These are phyloP conservation scores for Trichoderma pleuroti DNA, from an alignment of 2,329 filamentous ascomycete genomes.

Conservation along the genomic window DNA sequence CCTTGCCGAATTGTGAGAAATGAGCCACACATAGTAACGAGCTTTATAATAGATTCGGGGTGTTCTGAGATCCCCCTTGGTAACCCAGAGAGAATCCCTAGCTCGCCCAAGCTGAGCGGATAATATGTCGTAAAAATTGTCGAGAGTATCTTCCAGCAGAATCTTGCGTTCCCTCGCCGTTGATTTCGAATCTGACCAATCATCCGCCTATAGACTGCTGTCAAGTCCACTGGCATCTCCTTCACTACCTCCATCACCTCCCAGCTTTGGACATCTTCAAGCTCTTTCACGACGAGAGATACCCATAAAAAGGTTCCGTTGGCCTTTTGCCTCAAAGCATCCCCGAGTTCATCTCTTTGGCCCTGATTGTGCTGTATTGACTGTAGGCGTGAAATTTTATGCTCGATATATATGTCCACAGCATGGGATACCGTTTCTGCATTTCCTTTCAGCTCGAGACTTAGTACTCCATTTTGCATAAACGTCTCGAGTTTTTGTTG, in stretches of 20 bases:
- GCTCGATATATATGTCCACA: not conserved
- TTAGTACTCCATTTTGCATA: not conserved
- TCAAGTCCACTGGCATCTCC: not conserved
- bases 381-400: not conserved
- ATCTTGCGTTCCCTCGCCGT: not conserved
- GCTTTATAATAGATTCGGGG: not conserved
- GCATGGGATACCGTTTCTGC: not conserved
- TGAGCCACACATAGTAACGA: constrained; percentile 34
- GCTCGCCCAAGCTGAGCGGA: not conserved
- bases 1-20: constrained; percentile 32
- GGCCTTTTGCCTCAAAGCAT: not conserved
- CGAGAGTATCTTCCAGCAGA: not conserved
- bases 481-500: not conserved
- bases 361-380: not conserved
- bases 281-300: not conserved
- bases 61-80: not conserved
- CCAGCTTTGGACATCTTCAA: not conserved
- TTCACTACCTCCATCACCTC: not conserved
- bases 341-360: not conserved
- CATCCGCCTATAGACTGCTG: not conserved
- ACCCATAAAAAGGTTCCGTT: not conserved
- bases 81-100: not conserved
- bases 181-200: not conserved
- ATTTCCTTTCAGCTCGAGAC: not conserved
- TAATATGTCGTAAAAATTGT: not conserved